Conservation (phyloP, 352 stramenopile genomes). For the Pythium folliculosum region DNA sequence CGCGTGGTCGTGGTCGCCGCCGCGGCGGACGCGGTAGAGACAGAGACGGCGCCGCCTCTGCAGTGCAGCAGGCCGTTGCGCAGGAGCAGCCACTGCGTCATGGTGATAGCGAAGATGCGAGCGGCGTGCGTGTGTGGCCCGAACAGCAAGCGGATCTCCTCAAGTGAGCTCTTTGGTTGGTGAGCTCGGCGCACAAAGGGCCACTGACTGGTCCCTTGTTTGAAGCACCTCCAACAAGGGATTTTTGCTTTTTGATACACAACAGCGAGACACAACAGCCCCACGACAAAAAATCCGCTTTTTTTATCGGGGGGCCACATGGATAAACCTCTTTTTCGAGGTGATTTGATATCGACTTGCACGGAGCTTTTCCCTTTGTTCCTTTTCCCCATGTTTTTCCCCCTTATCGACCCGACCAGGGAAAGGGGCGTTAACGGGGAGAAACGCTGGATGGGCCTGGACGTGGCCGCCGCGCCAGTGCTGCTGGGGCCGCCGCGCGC, state of each 20-base stretch:
- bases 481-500: neutral
- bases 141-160: slow-evolving; percentile 11
- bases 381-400: slow-evolving; percentile 1
- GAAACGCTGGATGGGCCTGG: slow-evolving; percentile 20
- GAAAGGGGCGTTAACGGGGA: neutral
- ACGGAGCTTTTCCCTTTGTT: slow-evolving; percentile 27
- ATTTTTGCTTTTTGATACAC: slow-evolving; percentile 19
- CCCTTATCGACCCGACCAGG: neutral
- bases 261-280: neutral
- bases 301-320: neutral
- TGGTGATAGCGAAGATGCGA: neutral
- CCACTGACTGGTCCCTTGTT: slow-evolving; percentile 10
- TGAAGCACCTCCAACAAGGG: slow-evolving; percentile 5
- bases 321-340: slow-evolving; percentile 22
- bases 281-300: too few relatives aligned
- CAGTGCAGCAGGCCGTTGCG: slow-evolving; percentile 19
- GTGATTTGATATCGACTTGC: slow-evolving; percentile 24
- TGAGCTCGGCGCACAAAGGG: slow-evolving; percentile 9
- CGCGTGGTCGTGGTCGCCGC: neutral
- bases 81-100: slow-evolving; percentile 36
- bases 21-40: neutral
- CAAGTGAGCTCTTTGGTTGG: slow-evolving; percentile 21
- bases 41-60: neutral
- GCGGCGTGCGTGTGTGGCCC: neutral
- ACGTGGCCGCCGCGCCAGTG: slow-evolving; percentile 4